Conservation (phyloP, 2,329 filamentous ascomycete genomes). For the Akanthomyces muscarius region DNA sequence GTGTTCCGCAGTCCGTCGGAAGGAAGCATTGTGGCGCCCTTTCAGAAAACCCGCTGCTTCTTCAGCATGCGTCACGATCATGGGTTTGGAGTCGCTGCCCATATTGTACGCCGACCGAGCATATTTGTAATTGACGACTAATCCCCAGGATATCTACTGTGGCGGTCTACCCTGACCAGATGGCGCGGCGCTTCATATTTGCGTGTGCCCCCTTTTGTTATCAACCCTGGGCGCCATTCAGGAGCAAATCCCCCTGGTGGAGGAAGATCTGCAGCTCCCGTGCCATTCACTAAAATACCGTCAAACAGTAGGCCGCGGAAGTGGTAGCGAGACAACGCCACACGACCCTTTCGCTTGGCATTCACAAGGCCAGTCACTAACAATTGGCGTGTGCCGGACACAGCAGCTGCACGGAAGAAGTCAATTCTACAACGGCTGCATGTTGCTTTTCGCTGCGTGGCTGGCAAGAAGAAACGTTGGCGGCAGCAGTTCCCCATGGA, state of each 20-base stretch:
- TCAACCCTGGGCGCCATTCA: background rate
- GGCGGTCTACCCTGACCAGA: background rate
- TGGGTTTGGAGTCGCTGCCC: background rate
- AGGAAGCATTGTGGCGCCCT: background rate
- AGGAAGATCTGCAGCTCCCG: conserved; percentile 4
- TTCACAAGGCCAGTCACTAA: background rate
- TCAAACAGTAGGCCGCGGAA: background rate
- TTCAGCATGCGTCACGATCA: background rate
- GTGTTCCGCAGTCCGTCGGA: background rate
- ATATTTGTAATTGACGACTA: background rate
- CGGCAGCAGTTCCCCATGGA: background rate
- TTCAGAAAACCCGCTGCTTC: background rate
- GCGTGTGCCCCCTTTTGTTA: background rate
- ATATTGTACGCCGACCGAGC: background rate
- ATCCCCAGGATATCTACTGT: background rate
- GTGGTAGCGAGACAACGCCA: background rate
- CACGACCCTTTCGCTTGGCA: background rate
- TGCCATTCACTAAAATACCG: background rate
- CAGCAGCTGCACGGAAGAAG: background rate
- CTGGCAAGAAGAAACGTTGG: background rate
- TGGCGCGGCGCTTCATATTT: conserved; percentile 8
- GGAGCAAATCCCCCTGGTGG: background rate
- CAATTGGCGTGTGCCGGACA: background rate
- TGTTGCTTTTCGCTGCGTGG: background rate
- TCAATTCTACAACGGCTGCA: background rate